Evolutionary conservation across 106 monocot genomes (phyloP).

Genomic region (Dendrobium chrysotoxum): DNA sequence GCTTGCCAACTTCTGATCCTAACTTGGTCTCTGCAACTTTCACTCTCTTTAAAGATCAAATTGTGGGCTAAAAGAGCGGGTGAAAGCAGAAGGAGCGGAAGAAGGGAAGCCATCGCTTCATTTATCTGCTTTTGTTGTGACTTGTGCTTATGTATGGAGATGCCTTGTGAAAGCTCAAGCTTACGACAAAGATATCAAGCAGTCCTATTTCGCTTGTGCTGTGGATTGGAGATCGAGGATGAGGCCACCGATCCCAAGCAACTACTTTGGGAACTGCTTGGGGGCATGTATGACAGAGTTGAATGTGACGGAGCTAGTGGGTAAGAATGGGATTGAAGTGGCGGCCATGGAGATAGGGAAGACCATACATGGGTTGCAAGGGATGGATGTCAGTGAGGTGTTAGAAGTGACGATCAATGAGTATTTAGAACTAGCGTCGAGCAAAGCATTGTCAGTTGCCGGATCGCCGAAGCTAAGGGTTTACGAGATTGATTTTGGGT

Average conservation of each 20-base stretch:
- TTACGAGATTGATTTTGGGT: conserved; percentile 25
- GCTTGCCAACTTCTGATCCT: neutral
- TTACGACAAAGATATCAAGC: neutral
- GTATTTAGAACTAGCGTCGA: neutral
- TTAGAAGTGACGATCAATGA: too few species aligned
- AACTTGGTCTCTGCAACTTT: too few species aligned
- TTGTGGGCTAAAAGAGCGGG: neutral
- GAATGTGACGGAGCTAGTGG: neutral
- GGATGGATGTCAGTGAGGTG: neutral
- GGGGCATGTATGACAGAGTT: conserved; percentile 2
- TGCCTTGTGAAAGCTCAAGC: conserved; percentile 5
- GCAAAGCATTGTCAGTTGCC: neutral
- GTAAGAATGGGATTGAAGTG: neutral
- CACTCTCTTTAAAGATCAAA: neutral
- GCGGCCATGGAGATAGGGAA: conserved; percentile 9
- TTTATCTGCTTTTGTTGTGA: conserved; percentile 22
- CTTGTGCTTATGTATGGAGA: conserved; percentile 17
- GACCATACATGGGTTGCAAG: neutral
- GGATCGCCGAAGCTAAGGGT: conserved; percentile 18
- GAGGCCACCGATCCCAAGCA: conserved; percentile 16
- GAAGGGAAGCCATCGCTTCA: neutral
- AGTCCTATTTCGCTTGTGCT: neutral
- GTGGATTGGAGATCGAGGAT: conserved; percentile 18
- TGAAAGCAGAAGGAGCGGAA: too few species aligned
- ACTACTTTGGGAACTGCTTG: conserved; percentile 39